Evolutionary conservation across 2,329 filamentous ascomycete species (phyloP).

Genomic region (Arthrinium phaeospermum): DNA sequence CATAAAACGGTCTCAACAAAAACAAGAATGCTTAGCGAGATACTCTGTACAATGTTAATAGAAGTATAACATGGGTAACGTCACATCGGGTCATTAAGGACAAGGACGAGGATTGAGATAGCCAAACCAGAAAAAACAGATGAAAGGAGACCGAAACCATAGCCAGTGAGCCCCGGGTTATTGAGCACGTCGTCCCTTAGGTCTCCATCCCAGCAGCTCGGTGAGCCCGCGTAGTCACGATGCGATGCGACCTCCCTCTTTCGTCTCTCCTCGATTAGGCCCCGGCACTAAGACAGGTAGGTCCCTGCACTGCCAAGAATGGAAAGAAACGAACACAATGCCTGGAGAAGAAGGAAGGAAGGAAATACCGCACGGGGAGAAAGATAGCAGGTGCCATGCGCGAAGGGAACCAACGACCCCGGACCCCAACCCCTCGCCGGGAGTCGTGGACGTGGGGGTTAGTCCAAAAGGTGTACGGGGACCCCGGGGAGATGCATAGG

Average conservation of each 20-base stretch:
- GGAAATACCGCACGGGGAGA: neutral
- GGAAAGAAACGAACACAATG: neutral
- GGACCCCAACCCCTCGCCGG: neutral
- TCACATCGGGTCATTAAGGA: neutral
- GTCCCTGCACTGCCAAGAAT: neutral
- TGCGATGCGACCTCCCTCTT: neutral
- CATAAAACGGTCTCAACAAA: too few species aligned
- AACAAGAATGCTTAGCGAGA: neutral
- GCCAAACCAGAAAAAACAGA: neutral
- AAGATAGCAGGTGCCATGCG: neutral
- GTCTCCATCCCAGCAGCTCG: neutral
- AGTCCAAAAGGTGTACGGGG: neutral
- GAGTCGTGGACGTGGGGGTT: neutral
- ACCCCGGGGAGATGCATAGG: neutral
- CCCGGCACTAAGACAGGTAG: too few species aligned
- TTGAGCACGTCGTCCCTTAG: neutral
- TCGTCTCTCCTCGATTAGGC: neutral
- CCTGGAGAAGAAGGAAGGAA: neutral
- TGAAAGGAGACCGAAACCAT: neutral
- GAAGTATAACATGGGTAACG: neutral
- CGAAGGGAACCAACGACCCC: neutral
- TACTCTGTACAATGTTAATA: too few species aligned
- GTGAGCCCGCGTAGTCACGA: neutral
- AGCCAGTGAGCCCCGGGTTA: neutral
- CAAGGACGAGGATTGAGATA: neutral